phyloP scores from a whole-genome alignment of 2,329 filamentous ascomycete genomes.

The Triangularia setosa region DNA sequence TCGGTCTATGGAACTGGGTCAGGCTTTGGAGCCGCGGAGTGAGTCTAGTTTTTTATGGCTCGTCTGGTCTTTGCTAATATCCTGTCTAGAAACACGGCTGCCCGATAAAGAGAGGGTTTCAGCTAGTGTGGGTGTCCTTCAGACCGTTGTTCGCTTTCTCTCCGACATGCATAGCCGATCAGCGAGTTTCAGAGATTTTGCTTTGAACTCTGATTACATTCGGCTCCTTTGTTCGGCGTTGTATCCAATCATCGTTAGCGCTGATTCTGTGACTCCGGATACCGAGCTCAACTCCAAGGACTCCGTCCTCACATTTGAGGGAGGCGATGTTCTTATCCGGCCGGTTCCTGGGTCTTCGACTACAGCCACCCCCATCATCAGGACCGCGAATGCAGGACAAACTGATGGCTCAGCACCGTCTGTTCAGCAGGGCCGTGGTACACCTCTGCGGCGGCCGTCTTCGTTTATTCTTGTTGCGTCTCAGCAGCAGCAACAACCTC shows the following conservation, averaged over 20 bases:
- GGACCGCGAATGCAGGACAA: slow-evolving; percentile 60
- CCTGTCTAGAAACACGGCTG: slow-evolving; percentile 35
- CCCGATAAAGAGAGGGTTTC: slow-evolving; percentile 47
- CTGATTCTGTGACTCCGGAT: slow-evolving; percentile 76
- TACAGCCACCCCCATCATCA: slow-evolving; percentile 62
- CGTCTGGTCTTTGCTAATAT: slow-evolving; percentile 13
- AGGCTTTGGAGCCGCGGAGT: slow-evolving; percentile 55
- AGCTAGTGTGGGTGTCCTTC: slow-evolving; percentile 63
- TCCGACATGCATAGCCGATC: slow-evolving; percentile 75
- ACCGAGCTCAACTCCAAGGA: slow-evolving; percentile 83
- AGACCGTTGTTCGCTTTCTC: slow-evolving; percentile 75
- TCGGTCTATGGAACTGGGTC: slow-evolving; percentile 63
- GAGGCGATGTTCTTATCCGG: slow-evolving; percentile 77
- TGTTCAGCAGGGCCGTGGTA: slow-evolving; percentile 45
- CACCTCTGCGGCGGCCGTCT: slow-evolving; percentile 72
- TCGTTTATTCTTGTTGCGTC: slow-evolving; percentile 87
- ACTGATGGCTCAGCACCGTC: slow-evolving; percentile 44
- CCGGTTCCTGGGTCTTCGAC: slow-evolving; percentile 61
- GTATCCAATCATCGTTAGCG: slow-evolving; percentile 84
- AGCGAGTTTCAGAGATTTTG: slow-evolving; percentile 75
- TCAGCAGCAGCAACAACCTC: slow-evolving; percentile 54
- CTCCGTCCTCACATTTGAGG: slow-evolving; percentile 77
- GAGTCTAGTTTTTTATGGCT: slow-evolving; percentile 28
- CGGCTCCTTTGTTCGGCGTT: slow-evolving; percentile 74
- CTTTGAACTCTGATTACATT: slow-evolving; percentile 73